Evolutionary conservation across 805 yeast genomes (phyloP), one percentile per base, ranked within the genome.

Genomic region (Dipodascopsis tothii): DNA sequence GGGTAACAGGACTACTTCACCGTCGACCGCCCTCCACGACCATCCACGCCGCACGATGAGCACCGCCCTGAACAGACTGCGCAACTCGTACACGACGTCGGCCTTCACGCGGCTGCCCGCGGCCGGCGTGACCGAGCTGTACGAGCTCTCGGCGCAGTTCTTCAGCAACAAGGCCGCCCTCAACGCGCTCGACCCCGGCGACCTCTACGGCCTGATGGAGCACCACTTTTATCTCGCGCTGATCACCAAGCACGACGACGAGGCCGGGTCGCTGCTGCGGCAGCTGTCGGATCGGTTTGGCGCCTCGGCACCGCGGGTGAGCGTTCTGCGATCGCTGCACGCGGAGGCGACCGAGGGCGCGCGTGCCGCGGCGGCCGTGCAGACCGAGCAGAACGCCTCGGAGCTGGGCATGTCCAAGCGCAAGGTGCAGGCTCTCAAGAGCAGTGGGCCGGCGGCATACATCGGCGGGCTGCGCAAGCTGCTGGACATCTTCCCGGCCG

Each of bases 161-260:
- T 32, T 45, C 37, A 42, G 56, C 9, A 45, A 60, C 36, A 68
- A 68, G 44, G 40, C 60, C 23, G 41, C 48, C 9, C 25, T 39
- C 6, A 43, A 46, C 17, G 52, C 65, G n/a, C 63, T 66, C 18
- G 47, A 44, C 19, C 63, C 67, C 6, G 56, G 61, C 2, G 70
- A 76, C n/a, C 62, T 72, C 40, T 79, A 73, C 59, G 69, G 74
- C 5, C 61, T 88, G 23, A 67, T 79, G 51, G 94, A 85, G 60
- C 71, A 85, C 56, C 78, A 82, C 40, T 84, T 85, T 61, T 77
- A 75, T 56, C 67, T 87, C 16, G 66, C 80, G 3, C 61, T 88
- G 30, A 61, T 72, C 43, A 66, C 81, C n/a, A 69, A 75, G 40
- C 72, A 77, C 45, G 95, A 85, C 57, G 63, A 69, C 2, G 86